phyloP scores from a whole-genome alignment of 306 rosid genomes.

The Cicer judaicum region DNA sequence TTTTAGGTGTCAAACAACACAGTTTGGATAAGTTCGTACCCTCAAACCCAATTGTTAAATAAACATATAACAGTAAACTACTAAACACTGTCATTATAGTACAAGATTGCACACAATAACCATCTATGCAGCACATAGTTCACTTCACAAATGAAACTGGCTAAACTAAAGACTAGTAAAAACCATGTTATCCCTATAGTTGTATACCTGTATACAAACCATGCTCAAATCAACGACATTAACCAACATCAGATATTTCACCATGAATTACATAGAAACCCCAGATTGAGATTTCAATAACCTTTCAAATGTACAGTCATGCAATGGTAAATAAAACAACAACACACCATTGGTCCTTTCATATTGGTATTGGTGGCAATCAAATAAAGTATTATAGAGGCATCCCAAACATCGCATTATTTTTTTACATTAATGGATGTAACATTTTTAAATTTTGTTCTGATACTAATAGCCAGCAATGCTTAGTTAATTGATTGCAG shows the following conservation, averaged over 20 bases:
- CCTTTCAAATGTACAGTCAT: not conserved
- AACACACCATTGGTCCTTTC: constrained; percentile 9
- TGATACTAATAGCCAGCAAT: not conserved
- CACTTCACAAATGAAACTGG: not conserved
- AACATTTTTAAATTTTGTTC: not conserved
- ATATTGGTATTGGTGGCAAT: not conserved
- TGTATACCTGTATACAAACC: constrained; percentile 2
- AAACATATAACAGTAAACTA: constrained; percentile 2
- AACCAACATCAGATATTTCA: constrained; percentile 4
- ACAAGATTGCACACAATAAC: not conserved
- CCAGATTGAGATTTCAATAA: constrained; percentile 24
- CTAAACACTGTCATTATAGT: not conserved
- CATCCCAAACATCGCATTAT: constrained; percentile 22
- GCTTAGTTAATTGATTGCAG: not conserved
- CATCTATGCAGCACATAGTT: constrained; percentile 1
- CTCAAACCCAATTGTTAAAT: not conserved
- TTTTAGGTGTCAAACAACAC: not conserved
- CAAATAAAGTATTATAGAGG: not conserved
- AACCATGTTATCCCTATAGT: not conserved
- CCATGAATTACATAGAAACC: constrained; percentile 8
- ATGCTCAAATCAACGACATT: constrained; percentile 1
- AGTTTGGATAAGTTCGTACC: not conserved
- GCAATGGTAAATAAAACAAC: not conserved
- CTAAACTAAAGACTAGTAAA: not conserved
- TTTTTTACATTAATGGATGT: not conserved